These are phyloP conservation scores for Russula earlei DNA, from an alignment of 768 basidiomycete genomes.

Conservation along the genomic window DNA sequence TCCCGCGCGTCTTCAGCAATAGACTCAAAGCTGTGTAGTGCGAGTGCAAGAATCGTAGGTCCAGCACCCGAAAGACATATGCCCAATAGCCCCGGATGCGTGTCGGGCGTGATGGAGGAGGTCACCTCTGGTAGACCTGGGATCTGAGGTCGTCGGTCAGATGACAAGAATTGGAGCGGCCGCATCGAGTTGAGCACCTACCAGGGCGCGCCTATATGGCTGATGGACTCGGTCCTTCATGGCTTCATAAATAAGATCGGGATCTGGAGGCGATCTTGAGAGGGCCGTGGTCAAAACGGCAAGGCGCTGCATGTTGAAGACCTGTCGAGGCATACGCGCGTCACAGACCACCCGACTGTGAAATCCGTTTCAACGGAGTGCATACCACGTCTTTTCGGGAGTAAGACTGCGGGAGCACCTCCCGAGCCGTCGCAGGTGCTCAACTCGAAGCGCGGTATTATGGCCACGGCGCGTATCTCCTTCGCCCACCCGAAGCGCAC, in stretches of 20 bases:
- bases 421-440: conserved; percentile 91
- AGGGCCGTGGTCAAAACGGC: conserved; percentile 95
- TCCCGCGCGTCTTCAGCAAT: conserved; percentile 75
- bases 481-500: conserved; percentile 82
- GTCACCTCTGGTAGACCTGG: conserved; percentile 94
- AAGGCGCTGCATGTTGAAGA: conserved; percentile 94
- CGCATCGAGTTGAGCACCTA: conserved; percentile 30
- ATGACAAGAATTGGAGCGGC: neutral
- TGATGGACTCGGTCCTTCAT: conserved; percentile 99
- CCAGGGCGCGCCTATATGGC: conserved; percentile 84
- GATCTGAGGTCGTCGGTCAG: conserved; percentile 44
- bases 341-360: neutral
- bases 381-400: conserved; percentile 82
- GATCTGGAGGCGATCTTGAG: conserved; percentile 82
- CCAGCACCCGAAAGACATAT: conserved; percentile 98
- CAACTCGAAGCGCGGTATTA: conserved; percentile 91
- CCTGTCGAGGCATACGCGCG: conserved; percentile 37
- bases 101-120: conserved; percentile 72
- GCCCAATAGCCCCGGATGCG: conserved; percentile 91
- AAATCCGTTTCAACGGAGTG: neutral
- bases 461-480: conserved; percentile 83
- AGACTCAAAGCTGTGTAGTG: conserved; percentile 70
- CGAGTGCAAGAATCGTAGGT: conserved; percentile 93
- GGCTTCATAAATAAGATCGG: conserved; percentile 95
- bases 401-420: conserved; percentile 78